Percentiles rank a stretch among this genome's conserved stretches.
phyloP scores from a whole-genome alignment of 306 rosid species.

The Dryas octopetala region DNA sequence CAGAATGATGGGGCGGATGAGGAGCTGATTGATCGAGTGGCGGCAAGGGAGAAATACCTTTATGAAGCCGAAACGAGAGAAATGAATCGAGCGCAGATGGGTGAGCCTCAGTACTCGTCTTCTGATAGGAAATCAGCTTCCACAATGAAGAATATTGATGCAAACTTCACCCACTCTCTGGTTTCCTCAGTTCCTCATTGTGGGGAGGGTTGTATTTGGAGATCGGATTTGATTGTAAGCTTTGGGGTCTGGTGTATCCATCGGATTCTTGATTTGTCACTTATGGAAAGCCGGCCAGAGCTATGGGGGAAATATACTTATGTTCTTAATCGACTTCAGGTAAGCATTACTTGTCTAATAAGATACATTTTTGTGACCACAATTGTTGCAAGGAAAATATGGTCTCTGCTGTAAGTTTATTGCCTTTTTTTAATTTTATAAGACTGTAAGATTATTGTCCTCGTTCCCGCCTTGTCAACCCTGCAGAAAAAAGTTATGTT shows the following conservation, averaged over 20 bases:
- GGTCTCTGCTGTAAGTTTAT: slow-evolving; percentile 1
- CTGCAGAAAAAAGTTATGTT: no score
- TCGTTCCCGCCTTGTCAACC: no score
- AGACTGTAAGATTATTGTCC: no score
- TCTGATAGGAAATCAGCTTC: slow-evolving; percentile 54
- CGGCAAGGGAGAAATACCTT: slow-evolving; percentile 78
- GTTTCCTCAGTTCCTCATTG: slow-evolving; percentile 75
- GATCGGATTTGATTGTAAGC: slow-evolving; percentile 70
- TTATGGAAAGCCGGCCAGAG: slow-evolving; percentile 98
- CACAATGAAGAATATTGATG: slow-evolving; percentile 44
- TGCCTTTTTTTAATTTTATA: background rate
- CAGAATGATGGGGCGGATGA: slow-evolving; percentile 92
- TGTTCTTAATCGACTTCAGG: slow-evolving; percentile 97
- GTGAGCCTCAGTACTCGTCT: slow-evolving; percentile 49
- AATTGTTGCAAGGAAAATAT: background rate
- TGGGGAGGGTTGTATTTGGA: slow-evolving; percentile 96
- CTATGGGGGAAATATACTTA: slow-evolving; percentile 97
- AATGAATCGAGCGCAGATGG: slow-evolving; percentile 42
- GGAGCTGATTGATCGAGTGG: slow-evolving; percentile 86
- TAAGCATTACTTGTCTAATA: slow-evolving; percentile 30
- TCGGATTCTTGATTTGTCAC: slow-evolving; percentile 80
- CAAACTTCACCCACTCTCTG: slow-evolving; percentile 29
- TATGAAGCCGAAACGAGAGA: slow-evolving; percentile 78
- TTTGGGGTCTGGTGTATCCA: slow-evolving; percentile 99
- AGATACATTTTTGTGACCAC: background rate